phyloP scores from a whole-genome alignment of 305 asterid genomes.

The Solanum hybrid region DNA sequence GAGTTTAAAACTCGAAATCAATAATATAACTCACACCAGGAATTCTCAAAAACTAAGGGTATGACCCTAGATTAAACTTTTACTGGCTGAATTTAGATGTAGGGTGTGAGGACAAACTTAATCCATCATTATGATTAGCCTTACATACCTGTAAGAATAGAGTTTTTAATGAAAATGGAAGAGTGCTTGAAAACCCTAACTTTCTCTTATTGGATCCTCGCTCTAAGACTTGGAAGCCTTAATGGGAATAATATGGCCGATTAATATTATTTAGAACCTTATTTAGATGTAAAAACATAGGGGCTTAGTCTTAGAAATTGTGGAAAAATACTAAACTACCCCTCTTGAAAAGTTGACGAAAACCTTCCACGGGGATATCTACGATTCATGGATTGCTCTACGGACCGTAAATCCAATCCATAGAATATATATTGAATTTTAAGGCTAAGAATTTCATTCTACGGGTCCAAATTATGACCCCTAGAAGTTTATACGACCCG shows the following conservation, averaged over 20 bases:
- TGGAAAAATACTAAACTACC: background rate
- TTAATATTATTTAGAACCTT: background rate
- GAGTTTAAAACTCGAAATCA: background rate
- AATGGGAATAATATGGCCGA: accelerated
- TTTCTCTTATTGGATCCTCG: background rate
- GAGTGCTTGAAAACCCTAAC: background rate
- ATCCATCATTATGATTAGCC: background rate
- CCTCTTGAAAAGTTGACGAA: background rate
- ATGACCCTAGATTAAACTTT: background rate
- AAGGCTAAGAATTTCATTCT: background rate
- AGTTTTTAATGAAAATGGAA: background rate
- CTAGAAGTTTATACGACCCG: no score
- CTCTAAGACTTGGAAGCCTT: background rate
- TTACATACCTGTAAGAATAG: background rate
- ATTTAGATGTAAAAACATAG: background rate
- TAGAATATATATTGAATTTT: background rate
- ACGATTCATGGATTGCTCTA: background rate
- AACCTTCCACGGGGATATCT: background rate
- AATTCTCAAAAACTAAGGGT: background rate
- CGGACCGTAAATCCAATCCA: background rate
- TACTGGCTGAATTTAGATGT: background rate
- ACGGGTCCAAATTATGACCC: background rate
- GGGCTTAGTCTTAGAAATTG: background rate
- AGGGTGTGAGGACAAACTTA: background rate
- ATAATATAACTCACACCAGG: background rate